phyloP scores from a whole-genome alignment of 495 filamentous ascomycete species.

The Alectoria sarmentosa region DNA sequence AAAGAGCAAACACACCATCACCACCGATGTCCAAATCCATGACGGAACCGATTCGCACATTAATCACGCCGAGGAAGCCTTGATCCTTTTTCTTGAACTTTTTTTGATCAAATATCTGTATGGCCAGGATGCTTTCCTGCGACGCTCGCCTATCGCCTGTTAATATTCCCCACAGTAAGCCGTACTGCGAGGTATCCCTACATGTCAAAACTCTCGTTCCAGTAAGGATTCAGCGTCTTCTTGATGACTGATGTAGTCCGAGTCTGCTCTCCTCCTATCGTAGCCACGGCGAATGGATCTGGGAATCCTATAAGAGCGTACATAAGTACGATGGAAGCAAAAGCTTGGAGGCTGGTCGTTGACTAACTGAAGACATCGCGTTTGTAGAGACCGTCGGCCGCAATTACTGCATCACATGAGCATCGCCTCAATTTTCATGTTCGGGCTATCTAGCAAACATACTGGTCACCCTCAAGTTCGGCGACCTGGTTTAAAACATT shows the following conservation, averaged over 20 bases:
- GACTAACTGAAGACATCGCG: conserved; percentile 94
- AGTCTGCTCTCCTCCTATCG: conserved; percentile 93
- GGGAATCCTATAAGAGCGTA: conserved; percentile 65
- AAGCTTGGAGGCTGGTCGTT: not conserved
- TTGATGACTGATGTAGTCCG: conserved; percentile 93
- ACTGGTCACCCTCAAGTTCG: conserved; percentile 62
- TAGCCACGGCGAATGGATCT: conserved; percentile 96
- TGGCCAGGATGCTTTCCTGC: conserved; percentile 92
- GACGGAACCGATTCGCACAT: conserved; percentile 87
- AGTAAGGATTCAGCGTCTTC: conserved; percentile 95
- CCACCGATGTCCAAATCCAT: conserved; percentile 83
- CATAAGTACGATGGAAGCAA: conserved; percentile 2
- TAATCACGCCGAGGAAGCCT: conserved; percentile 95
- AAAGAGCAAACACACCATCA: conserved; percentile 62
- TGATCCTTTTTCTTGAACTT: conserved; percentile 99
- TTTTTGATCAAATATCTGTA: conserved; percentile 99
- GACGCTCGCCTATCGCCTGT: conserved; percentile 57
- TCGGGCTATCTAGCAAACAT: conserved; percentile 28
- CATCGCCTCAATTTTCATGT: not conserved
- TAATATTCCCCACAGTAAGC: conserved; percentile 14
- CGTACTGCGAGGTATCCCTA: conserved; percentile 38
- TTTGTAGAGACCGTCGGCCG: conserved; percentile 96
- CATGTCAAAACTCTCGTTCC: conserved; percentile 99
- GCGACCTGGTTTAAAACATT: conserved; percentile 38
- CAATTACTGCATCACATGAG: conserved; percentile 63